Evolutionary conservation across 257 asterid species (phyloP), one percentile per base, ranked within the genome.

Genomic region (Osmanthus fragrans): DNA sequence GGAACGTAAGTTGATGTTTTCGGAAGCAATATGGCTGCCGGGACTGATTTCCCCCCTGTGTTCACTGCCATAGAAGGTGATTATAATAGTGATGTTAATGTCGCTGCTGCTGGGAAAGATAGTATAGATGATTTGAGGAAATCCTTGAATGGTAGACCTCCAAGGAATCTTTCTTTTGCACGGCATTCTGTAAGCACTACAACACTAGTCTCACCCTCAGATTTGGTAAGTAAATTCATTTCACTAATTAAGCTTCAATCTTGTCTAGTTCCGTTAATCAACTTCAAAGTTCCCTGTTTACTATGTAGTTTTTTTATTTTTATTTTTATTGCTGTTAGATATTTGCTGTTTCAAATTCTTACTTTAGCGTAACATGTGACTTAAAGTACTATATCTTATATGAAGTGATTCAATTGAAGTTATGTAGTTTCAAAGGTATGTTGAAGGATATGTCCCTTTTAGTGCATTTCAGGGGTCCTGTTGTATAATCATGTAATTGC

Each of bases 21-120:
- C 34, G 76, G 74, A 75, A 84, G 78, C 78, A 85, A 40, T 77
- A 93, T 94, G 98, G 95, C 97, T 73, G 94, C 90, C 66, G 92
- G 82, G 65, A 76, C 94, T 76, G 91, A 90, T 82, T 84, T 82
- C 79, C 80, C 98, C 19, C 84, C 82, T 70, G 83, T 86, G 60
- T 81, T 82, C 27, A 77, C 77, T 70, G 74, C 79, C 64, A 79
- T 80, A 76, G 94, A 88, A 73, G 82, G 85, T 80, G 82, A 82
- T 70, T 83, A 82, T 65, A 74, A 76, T 76, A 79, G 81, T 77
- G 86, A 85, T 42, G 83, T 76, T 27, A 68, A 69, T 72, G 80
- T 77, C 51, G 84, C 78, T 74, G 79, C 92, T 82, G 77, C 21
- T 71, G 78, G 54, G 64, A 83, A 82, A 54, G 92, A 83, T 70